Percentiles rank a stretch among this genome's conserved stretches.
These are phyloP conservation scores for Strobilomyces confusus DNA, from an alignment of 768 basidiomycete species.

Conservation along the genomic window DNA sequence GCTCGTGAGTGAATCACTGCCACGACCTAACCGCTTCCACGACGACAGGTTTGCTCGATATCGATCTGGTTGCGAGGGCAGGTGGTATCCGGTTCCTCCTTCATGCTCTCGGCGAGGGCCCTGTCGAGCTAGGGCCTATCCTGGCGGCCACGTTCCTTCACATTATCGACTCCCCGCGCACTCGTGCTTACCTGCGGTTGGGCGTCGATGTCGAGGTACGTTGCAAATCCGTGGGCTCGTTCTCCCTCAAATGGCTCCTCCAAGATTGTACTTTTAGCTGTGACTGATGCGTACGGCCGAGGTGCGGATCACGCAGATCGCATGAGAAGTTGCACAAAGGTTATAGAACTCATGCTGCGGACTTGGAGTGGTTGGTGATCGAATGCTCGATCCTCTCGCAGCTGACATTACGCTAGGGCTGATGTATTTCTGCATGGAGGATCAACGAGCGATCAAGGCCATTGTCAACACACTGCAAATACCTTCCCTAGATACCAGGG, in stretches of 20 bases:
- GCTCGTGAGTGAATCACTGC: slow-evolving; percentile 3
- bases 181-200: slow-evolving; percentile 69
- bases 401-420: slow-evolving; percentile 51
- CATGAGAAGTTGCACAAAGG: slow-evolving; percentile 71
- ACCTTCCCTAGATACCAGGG: slow-evolving; percentile 83
- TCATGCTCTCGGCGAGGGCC: slow-evolving; percentile 86
- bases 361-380: slow-evolving; percentile 84
- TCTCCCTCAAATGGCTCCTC: not conserved
- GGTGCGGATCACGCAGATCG: slow-evolving; percentile 73
- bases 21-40: slow-evolving; percentile 8
- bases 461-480: slow-evolving; percentile 83
- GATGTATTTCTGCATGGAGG: slow-evolving; percentile 91
- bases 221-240: not conserved
- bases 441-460: slow-evolving; percentile 80
- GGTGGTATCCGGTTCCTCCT: slow-evolving; percentile 85
- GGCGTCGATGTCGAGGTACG: slow-evolving; percentile 88
- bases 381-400: not conserved
- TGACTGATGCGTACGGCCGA: slow-evolving; percentile 92
- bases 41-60: slow-evolving; percentile 76
- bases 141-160: slow-evolving; percentile 78
- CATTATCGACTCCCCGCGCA: slow-evolving; percentile 81
- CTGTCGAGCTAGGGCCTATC: slow-evolving; percentile 72
- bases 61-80: slow-evolving; percentile 73
- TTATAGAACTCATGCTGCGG: slow-evolving; percentile 79
- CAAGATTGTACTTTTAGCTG: slow-evolving; percentile 80